phyloP scores from a whole-genome alignment of 352 stramenopile genomes.

The Phytopythium aichiense region DNA sequence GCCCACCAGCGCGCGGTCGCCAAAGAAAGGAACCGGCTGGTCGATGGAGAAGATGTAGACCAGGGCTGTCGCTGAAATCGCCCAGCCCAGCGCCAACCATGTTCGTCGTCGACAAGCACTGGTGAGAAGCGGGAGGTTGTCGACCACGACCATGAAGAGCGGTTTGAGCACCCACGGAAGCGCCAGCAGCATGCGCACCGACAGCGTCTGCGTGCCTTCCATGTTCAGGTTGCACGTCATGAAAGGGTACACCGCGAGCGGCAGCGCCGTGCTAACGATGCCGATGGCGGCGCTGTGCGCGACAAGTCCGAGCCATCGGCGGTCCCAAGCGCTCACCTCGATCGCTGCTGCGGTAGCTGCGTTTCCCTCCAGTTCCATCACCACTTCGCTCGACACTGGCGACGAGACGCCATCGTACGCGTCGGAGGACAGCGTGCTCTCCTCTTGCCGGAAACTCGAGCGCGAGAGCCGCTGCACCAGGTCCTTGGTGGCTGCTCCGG shows the following conservation, averaged over 20 bases:
- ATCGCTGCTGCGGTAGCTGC: background rate
- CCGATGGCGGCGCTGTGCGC: slow-evolving; percentile 48
- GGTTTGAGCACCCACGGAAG: slow-evolving; percentile 53
- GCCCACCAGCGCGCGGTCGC: slow-evolving; percentile 23
- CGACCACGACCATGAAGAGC: slow-evolving; percentile 34
- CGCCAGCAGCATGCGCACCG: slow-evolving; percentile 39
- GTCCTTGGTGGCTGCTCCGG: slow-evolving; percentile 26
- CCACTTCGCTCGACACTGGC: background rate
- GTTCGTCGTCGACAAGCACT: slow-evolving; percentile 17
- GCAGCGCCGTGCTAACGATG: slow-evolving; percentile 47
- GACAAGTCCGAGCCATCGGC: slow-evolving; percentile 42
- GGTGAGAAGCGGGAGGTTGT: slow-evolving; percentile 23
- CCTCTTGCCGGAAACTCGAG: slow-evolving; percentile 12
- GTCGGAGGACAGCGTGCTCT: slow-evolving; percentile 3
- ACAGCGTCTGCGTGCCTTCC: slow-evolving; percentile 59
- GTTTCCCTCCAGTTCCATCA: background rate
- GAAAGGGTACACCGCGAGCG: slow-evolving; percentile 55
- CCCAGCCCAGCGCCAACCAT: slow-evolving; percentile 44
- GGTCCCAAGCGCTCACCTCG: slow-evolving; percentile 23
- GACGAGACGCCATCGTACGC: background rate
- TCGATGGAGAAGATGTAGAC: slow-evolving; percentile 30
- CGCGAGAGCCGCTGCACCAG: slow-evolving; percentile 33
- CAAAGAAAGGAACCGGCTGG: slow-evolving; percentile 45
- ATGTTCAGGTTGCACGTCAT: slow-evolving; percentile 67
- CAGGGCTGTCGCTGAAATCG: slow-evolving; percentile 22